Evolutionary conservation across 2,329 filamentous ascomycete species (phyloP).

Genomic region (Alternaria atra): DNA sequence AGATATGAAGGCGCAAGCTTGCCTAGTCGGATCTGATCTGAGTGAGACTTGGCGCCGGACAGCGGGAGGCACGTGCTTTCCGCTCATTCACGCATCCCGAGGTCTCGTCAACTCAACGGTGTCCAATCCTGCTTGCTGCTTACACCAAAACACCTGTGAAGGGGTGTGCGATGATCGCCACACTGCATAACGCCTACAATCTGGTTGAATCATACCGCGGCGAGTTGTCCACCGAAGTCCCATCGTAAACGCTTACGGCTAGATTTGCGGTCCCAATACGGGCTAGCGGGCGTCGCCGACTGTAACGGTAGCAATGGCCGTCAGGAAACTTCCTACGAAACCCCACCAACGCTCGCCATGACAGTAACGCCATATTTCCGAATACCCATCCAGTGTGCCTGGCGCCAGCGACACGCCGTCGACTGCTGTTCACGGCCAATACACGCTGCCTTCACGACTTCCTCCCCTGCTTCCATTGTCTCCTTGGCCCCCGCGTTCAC

Average conservation of each 20-base stretch:
- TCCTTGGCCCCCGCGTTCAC: constrained; percentile 34
- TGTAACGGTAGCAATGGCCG: constrained; percentile 46
- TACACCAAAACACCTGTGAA: constrained; percentile 10
- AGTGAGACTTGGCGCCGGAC: constrained; percentile 11
- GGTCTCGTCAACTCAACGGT: constrained; percentile 8
- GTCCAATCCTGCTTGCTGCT: constrained; percentile 13
- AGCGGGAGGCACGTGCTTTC: constrained; percentile 21
- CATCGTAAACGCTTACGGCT: constrained; percentile 24
- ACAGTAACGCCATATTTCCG: constrained; percentile 32
- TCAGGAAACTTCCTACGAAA: constrained; percentile 37
- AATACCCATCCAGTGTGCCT: constrained; percentile 31
- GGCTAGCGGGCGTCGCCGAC: constrained; percentile 37
- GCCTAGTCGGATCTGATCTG: background rate
- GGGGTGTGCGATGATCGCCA: constrained; percentile 17
- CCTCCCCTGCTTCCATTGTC: constrained; percentile 13
- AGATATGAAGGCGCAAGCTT: background rate
- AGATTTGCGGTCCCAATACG: constrained; percentile 18
- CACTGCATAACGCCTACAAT: constrained; percentile 27
- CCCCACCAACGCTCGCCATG: constrained; percentile 42
- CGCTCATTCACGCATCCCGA: constrained; percentile 8
- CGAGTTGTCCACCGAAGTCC: constrained; percentile 25
- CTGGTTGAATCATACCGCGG: constrained; percentile 38
- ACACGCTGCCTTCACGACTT: constrained; percentile 16
- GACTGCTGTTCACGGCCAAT: constrained; percentile 18
- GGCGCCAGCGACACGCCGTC: constrained; percentile 31